These are phyloP conservation scores for Cystobasidiaceae sp. DNA, from an alignment of 1,284 basidiomycete genomes.

Conservation along the genomic window DNA sequence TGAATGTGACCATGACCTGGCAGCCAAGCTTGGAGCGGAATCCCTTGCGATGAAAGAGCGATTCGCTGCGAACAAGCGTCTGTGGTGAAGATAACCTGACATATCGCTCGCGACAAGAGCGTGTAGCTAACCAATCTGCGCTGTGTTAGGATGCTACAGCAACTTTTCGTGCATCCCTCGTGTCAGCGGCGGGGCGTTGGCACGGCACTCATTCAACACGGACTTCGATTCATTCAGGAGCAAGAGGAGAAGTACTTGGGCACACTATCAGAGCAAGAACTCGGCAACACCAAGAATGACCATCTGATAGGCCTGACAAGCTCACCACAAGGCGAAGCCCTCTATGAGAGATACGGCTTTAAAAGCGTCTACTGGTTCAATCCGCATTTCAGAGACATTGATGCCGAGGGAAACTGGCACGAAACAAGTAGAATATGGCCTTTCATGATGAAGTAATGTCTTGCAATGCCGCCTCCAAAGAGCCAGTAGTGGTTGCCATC, in stretches of 20 bases:
- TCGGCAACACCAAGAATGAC: not conserved
- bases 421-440: slow-evolving; percentile 12
- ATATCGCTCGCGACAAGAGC: not conserved
- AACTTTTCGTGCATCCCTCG: slow-evolving; percentile 4
- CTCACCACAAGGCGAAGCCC: slow-evolving; percentile 22
- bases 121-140: not conserved
- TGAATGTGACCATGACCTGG: slow-evolving; percentile 15
- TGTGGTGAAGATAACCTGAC: not conserved
- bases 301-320: slow-evolving; percentile 8
- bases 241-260: not conserved
- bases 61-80: not conserved
- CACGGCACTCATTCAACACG: slow-evolving; percentile 8
- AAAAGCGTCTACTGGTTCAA: slow-evolving; percentile 21
- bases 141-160: slow-evolving; percentile 15
- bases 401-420: not conserved
- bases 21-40: slow-evolving; percentile 2
- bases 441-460: slow-evolving; percentile 5
- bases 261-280: not conserved
- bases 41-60: not conserved
- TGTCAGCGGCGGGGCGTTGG: slow-evolving; percentile 18
- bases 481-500: too few relatives aligned
- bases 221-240: slow-evolving; percentile 1
- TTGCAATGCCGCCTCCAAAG: too few relatives aligned
- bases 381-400: slow-evolving; percentile 9
- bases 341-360: slow-evolving; percentile 26